Base-by-base conservation (phyloP, 176 grass and related monocot species). In the Pontederia crassipes region DNA sequence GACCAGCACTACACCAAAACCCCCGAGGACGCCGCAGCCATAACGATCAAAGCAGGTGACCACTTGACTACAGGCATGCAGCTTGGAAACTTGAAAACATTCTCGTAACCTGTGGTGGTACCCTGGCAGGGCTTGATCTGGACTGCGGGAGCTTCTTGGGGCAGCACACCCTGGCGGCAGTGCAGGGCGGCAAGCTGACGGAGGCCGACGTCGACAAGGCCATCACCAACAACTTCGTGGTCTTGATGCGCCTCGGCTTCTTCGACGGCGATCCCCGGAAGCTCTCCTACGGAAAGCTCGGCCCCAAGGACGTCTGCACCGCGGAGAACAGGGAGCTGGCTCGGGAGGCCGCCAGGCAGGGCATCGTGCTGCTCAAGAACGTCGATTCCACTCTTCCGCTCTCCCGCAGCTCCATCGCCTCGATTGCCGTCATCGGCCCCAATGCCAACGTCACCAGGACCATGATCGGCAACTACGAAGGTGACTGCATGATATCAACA, bases 301-400 rank as follows among this genome's bases (percentile, higher is more conserved):
- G 60, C 8, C 70, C 75, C 1, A 14, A 49, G 1, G 14, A 95
- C 15, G 71, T 95, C 8, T 89, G 90, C 64, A 56, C 82, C 2
- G 9, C 64, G 0, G 82, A 75, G 2, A 86, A 95, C 71, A 78
- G 77, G 61, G 46, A 15, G 20, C 63, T 95, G 3, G 90, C 90
- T 11, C 68, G 85, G 10, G 81, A 95, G 48, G 90, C 90, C 1
- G 85, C 85, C 10, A 54, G 68, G 17, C 76, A 95, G 60, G 90
- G 90, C 79, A 86, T 86, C 11, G 90, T 95, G 12, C 70, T 95
- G 8, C 74, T 95, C 59, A 86, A 95, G 80, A 89, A 95, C 77
- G 15, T 40, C 15, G 17, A 35, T 0, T 53, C 48, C 26, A 8
- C 54, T n/a, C 82, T 95, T 26, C 85, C 85, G 2, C 74, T 95